Percentiles rank a stretch among this genome's conserved stretches.
phyloP scores from a whole-genome alignment of 1,284 basidiomycete species.

The Tausonia pullulans region DNA sequence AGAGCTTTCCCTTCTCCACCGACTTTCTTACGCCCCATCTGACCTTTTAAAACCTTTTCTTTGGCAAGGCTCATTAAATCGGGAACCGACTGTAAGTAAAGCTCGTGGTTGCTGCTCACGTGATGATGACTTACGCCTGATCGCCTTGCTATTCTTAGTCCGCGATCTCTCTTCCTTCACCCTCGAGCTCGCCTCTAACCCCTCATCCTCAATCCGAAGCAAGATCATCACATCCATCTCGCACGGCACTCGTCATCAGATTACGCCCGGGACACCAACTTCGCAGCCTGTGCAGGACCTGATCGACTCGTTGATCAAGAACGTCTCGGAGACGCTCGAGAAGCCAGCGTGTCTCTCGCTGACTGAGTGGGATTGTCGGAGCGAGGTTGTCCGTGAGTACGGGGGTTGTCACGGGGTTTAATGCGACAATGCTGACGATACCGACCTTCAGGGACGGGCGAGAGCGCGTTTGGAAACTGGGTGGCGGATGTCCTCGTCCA shows the following conservation, averaged over 20 bases:
- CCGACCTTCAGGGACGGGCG: slow-evolving; percentile 22
- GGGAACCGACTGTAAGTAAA: slow-evolving; percentile 58
- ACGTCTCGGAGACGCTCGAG: slow-evolving; percentile 57
- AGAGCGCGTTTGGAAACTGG: slow-evolving; percentile 79
- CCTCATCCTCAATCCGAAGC: slow-evolving; percentile 40
- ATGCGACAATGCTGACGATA: too few relatives aligned
- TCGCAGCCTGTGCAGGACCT: slow-evolving; percentile 49
- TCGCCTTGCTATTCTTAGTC: slow-evolving; percentile 29
- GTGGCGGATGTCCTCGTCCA: slow-evolving; percentile 76
- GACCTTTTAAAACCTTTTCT: too few relatives aligned
- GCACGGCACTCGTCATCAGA: slow-evolving; percentile 52
- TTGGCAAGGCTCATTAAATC: slow-evolving; percentile 52
- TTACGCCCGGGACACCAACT: slow-evolving; percentile 50
- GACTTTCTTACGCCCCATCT: not conserved
- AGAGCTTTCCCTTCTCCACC: not conserved
- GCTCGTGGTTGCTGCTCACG: too few relatives aligned
- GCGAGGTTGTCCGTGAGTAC: slow-evolving; percentile 53
- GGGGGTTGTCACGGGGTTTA: too few relatives aligned
- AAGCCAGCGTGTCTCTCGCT: slow-evolving; percentile 60
- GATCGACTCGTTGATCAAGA: slow-evolving; percentile 54
- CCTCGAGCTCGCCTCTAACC: not conserved
- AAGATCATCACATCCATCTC: slow-evolving; percentile 52
- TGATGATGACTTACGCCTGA: too few relatives aligned
- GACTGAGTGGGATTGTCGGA: slow-evolving; percentile 62
- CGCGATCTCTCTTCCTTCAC: slow-evolving; percentile 57